phyloP scores from a whole-genome alignment of 1,139 yeast species.

The Pneumocystis sp. region DNA sequence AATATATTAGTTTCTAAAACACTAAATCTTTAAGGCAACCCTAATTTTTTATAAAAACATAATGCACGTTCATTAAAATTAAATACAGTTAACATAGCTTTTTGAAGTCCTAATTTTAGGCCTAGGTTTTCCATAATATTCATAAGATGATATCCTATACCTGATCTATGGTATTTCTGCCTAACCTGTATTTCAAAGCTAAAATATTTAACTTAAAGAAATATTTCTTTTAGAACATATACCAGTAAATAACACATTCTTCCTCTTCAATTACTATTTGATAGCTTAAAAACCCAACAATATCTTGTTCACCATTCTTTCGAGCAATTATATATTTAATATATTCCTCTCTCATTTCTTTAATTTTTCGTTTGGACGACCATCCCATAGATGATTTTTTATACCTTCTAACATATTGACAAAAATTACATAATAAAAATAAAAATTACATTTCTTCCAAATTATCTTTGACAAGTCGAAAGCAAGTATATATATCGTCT shows the following conservation, averaged over 20 bases:
- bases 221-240: not conserved
- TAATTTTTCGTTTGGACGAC: not conserved
- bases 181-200: slow-evolving; percentile 15
- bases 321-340: not conserved
- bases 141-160: slow-evolving; percentile 13
- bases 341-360: not conserved
- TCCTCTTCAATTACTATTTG: slow-evolving; percentile 8
- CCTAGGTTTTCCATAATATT: slow-evolving; percentile 12
- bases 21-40: not conserved
- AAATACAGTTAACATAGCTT: slow-evolving; percentile 16
- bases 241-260: slow-evolving; percentile 14
- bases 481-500: not conserved
- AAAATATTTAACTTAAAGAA: not conserved
- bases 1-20: not conserved
- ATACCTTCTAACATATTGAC: not conserved
- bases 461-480: not conserved
- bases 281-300: not conserved
- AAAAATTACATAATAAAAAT: not conserved
- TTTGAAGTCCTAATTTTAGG: slow-evolving; percentile 2
- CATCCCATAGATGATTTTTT: not conserved
- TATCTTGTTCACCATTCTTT: not conserved
- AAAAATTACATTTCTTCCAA: not conserved
- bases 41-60: slow-evolving; percentile 12
- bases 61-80: slow-evolving; percentile 13
- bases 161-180: slow-evolving; percentile 5